phyloP scores from a whole-genome alignment of 257 asterid species.

The Solanum chmielewskii region DNA sequence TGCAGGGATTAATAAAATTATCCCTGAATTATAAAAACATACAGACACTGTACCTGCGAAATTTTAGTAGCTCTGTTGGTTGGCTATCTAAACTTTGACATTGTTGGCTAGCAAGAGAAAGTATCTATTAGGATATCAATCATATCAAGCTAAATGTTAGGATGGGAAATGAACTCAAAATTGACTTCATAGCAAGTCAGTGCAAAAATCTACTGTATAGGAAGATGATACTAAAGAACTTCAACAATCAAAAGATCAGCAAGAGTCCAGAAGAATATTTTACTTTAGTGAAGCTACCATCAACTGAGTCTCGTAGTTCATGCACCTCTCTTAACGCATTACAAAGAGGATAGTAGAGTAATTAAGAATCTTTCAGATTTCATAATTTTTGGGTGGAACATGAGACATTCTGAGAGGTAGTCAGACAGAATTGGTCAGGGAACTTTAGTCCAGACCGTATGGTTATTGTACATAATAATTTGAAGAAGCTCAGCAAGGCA shows the following conservation, averaged over 20 bases:
- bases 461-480: background rate
- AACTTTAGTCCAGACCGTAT: background rate
- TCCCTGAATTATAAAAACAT: background rate
- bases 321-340: background rate
- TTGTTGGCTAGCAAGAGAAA: no score
- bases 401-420: background rate
- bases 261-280: background rate
- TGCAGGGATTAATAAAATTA: no score
- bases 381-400: background rate
- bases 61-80: background rate
- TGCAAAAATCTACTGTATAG: background rate
- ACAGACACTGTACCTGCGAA: conserved; percentile 24
- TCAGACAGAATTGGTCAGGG: background rate
- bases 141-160: background rate
- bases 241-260: background rate
- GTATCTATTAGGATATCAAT: background rate
- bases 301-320: background rate
- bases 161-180: background rate
- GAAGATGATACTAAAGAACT: background rate
- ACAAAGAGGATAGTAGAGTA: background rate
- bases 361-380: background rate
- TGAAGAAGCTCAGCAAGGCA: background rate
- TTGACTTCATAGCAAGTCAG: background rate
- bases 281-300: no score
- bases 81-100: background rate